Conservation (phyloP, 2,329 filamentous ascomycete species). For the Neocucurbitaria cava region DNA sequence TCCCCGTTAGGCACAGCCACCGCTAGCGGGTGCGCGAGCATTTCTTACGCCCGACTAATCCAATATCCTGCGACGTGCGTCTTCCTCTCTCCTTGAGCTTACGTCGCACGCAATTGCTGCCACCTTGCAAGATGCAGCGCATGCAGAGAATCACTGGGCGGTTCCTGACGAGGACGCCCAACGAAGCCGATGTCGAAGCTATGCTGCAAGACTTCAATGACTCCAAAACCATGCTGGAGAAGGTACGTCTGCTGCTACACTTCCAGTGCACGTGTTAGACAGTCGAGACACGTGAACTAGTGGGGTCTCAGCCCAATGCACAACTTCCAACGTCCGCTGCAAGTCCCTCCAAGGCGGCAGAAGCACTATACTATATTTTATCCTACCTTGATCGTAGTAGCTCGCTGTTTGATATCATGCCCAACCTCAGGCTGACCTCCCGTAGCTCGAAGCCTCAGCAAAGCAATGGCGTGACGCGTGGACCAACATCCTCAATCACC, state of each 20-base stretch:
- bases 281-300: conserved; percentile 15
- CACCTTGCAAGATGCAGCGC: conserved; percentile 65
- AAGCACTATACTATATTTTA: too few relatives aligned
- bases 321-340: not conserved
- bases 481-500: conserved; percentile 73
- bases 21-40: conserved; percentile 16
- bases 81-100: conserved; percentile 4
- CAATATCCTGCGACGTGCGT: not conserved
- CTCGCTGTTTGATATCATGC: not conserved
- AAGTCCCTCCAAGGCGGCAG: not conserved
- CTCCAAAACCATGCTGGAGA: conserved; percentile 75
- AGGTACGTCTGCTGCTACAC: conserved; percentile 58
- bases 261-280: not conserved
- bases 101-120: conserved; percentile 23
- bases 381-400: not conserved
- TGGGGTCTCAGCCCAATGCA: conserved; percentile 19
- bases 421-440: not conserved
- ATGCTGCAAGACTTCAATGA: conserved; percentile 82
- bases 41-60: conserved; percentile 3
- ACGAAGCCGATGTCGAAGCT: conserved; percentile 77
- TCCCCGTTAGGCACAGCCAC: conserved; percentile 28
- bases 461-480: conserved; percentile 81
- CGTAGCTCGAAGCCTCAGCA: conserved; percentile 75
- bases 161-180: conserved; percentile 73
- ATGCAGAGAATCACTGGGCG: conserved; percentile 78